phyloP scores from a whole-genome alignment of 2,329 filamentous ascomycete genomes.

The Nectriaceae sp. region DNA sequence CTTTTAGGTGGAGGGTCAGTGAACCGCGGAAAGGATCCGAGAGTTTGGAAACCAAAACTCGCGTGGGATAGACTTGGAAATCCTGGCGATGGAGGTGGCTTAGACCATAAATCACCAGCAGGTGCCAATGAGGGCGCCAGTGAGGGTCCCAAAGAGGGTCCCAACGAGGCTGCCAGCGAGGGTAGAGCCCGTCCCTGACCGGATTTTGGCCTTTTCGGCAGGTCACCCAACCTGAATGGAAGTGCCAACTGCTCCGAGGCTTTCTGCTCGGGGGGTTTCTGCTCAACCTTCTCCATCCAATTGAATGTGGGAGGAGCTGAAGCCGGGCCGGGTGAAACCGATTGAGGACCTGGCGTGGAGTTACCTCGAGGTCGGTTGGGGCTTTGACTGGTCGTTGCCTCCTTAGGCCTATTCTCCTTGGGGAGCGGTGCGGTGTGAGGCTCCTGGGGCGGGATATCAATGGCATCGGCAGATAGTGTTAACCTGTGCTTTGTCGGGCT shows the following conservation, averaged over 20 bases:
- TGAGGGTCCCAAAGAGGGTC: too few relatives aligned
- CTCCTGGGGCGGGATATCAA: constrained; percentile 53
- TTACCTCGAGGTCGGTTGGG: constrained; percentile 52
- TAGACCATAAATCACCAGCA: constrained; percentile 28
- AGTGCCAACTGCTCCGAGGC: background rate
- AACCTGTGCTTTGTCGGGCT: constrained; percentile 62
- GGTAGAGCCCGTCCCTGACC: constrained; percentile 24
- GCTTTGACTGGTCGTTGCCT: constrained; percentile 41
- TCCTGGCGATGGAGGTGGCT: constrained; percentile 48
- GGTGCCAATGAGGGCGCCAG: constrained; percentile 8
- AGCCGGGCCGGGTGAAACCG: constrained; percentile 63
- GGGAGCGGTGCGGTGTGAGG: constrained; percentile 64
- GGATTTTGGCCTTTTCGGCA: constrained; percentile 39
- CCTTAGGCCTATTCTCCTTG: constrained; percentile 48
- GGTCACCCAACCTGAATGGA: constrained; percentile 23
- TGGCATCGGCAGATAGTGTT: constrained; percentile 61
- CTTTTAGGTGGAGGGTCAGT: constrained; percentile 3
- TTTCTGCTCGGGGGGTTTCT: constrained; percentile 31
- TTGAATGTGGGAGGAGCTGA: constrained; percentile 66
- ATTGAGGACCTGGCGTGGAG: constrained; percentile 52
- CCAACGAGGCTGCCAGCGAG: constrained; percentile 8
- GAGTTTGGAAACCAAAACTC: constrained; percentile 45
- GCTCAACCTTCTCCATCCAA: constrained; percentile 54
- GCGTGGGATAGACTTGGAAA: constrained; percentile 39
- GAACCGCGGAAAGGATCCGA: constrained; percentile 30